A percentile compares a stretch with the other conserved stretches of the same genome.
Conservation (phyloP, 768 basidiomycete genomes). For the Leucosporidium yakuticum region DNA sequence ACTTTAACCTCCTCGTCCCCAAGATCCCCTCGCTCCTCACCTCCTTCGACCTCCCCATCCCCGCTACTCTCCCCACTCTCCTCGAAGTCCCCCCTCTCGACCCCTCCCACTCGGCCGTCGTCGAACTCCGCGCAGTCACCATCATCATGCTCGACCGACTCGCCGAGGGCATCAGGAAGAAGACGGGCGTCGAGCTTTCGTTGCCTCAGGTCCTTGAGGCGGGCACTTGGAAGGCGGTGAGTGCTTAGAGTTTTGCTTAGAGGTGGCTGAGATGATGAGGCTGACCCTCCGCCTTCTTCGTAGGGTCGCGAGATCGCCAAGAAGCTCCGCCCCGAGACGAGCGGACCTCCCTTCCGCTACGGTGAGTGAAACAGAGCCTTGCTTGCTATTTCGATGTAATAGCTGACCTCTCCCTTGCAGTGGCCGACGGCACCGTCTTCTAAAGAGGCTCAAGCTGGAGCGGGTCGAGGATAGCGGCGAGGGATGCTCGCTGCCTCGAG, state of each 20-base stretch:
- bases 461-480: too few relatives aligned
- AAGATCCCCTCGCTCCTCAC: constrained; percentile 53
- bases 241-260: background rate
- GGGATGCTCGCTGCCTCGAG: too few relatives aligned
- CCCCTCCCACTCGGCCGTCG: constrained; percentile 79
- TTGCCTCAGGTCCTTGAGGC: constrained; percentile 86
- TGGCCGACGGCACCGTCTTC: constrained; percentile 4
- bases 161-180: constrained; percentile 60
- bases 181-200: constrained; percentile 55
- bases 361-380: constrained; percentile 13
- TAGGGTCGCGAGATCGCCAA: constrained; percentile 81
- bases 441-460: background rate
- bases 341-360: constrained; percentile 31
- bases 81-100: constrained; percentile 59
- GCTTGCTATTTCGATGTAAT: background rate
- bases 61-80: constrained; percentile 27
- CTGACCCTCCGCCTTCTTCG: background rate
- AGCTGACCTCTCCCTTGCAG: too few relatives aligned
- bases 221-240: constrained; percentile 84
- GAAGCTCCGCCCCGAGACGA: constrained; percentile 55
- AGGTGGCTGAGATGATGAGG: background rate
- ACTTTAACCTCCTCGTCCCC: constrained; percentile 70
- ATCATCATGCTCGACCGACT: constrained; percentile 88
- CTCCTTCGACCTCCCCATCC: constrained; percentile 47
- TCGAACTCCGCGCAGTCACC: constrained; percentile 95